Conservation (phyloP, 768 basidiomycete genomes). For the Hygrocybe punicea region DNA sequence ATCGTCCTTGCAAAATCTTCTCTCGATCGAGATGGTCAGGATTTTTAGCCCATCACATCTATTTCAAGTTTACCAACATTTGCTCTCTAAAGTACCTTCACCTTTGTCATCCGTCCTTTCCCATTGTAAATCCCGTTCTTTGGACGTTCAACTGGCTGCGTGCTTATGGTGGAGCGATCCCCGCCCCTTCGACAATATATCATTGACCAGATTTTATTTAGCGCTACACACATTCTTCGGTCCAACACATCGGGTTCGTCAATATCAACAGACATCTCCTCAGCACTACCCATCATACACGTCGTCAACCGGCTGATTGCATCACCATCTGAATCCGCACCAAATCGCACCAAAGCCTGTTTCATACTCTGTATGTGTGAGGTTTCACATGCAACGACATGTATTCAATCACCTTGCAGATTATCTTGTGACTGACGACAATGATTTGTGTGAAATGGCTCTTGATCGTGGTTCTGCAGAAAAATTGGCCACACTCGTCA, state of each 20-base stretch:
- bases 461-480: constrained; percentile 66
- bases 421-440: constrained; percentile 68
- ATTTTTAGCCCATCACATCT: too few species aligned
- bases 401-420: constrained; percentile 34
- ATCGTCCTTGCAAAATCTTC: constrained; percentile 43
- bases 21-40: constrained; percentile 40
- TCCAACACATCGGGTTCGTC: constrained; percentile 36
- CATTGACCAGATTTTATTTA: constrained; percentile 22
- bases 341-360: constrained; percentile 62
- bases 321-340: constrained; percentile 39
- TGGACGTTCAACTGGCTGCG: constrained; percentile 66
- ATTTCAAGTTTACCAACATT: background rate
- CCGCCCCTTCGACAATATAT: background rate
- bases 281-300: constrained; percentile 62
- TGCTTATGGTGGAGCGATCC: constrained; percentile 55
- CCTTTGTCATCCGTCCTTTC: constrained; percentile 45
- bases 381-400: background rate
- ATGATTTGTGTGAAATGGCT: constrained; percentile 61
- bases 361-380: constrained; percentile 64
- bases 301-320: constrained; percentile 61
- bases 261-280: constrained; percentile 37
- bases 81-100: constrained; percentile 28
- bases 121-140: constrained; percentile 54
- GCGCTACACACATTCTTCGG: constrained; percentile 61
- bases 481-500: constrained; percentile 50